Base-by-base conservation (phyloP, 2,329 filamentous ascomycete species). In the Microcyclospora tardicrescens region DNA sequence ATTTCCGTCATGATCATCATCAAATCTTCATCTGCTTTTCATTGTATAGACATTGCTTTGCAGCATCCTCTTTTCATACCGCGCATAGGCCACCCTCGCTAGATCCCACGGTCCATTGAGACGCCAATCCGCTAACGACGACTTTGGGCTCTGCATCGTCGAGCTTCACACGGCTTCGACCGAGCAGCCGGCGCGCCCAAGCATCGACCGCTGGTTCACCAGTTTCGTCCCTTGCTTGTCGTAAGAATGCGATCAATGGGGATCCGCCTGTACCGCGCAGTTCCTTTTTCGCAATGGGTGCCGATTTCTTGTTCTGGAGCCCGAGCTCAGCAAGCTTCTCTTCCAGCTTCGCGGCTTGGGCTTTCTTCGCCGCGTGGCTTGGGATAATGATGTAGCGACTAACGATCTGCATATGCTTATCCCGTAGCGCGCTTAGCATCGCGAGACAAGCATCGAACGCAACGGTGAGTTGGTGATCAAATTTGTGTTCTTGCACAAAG, bases 361-460 rank as follows among this genome's bases (percentile, higher is more conserved):
- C 35, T n/a, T 51, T 52, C 24, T 46, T 47, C 6, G 78, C 74
- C 60, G 89, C 81, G 16, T 82, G 77, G 2, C 84, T 87, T 33
- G 89, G 87, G 48, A 91, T 68, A 53, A 98, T 82, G 60, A 98
- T 93, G 66, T 96, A 98, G 31, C 91, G 81, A 4, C 85, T 86
- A 13, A 98, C 91, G 51, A 98, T 89, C 59, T 85, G 83, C 52
- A 98, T 94, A 60, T 98, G 91, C 60, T 87, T 93, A 62, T 95
- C 87, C 42, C 87, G 79, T 55, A 95, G 79, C 14, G 72, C 68
- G 10, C 77, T 75, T 33, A 95, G 68, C 61, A 86, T 84, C 15
- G 77, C 79, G 6, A 98, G 69, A 56, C 86, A 94, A 6, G 86
- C 85, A 54, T 98, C 91, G 60, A 89, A 98, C 1, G 91, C 84